Percentiles rank a stretch among this genome's conserved stretches.
Conservation (phyloP, 352 stramenopile species). For the Globisporangium viniferum region DNA sequence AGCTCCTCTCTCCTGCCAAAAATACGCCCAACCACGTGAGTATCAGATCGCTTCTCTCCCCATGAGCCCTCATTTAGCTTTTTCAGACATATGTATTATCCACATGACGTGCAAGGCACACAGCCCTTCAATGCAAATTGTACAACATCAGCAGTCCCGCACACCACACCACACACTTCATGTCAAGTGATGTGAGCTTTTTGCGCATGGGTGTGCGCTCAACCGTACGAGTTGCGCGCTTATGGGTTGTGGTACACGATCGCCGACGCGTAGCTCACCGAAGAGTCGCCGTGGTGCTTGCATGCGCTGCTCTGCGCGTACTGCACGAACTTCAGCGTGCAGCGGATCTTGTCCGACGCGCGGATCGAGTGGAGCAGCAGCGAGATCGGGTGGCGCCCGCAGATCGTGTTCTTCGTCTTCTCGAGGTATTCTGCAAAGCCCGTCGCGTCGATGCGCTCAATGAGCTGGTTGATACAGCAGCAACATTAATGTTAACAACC, state of each 20-base stretch:
- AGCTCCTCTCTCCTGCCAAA: background rate
- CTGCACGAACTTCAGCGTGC: slow-evolving; percentile 89
- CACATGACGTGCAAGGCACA: background rate
- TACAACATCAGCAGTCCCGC: background rate
- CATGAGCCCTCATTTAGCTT: background rate
- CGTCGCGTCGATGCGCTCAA: slow-evolving; percentile 87
- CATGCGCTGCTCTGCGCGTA: slow-evolving; percentile 92
- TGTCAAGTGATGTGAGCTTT: background rate
- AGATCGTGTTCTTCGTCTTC: slow-evolving; percentile 96
- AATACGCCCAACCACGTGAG: background rate
- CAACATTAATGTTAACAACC: background rate
- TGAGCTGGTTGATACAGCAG: slow-evolving; percentile 37
- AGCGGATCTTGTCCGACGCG: slow-evolving; percentile 54
- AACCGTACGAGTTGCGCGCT: background rate
- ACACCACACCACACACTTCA: background rate
- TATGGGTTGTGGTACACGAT: slow-evolving; percentile 74
- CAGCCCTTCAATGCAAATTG: background rate
- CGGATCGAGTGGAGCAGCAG: slow-evolving; percentile 64
- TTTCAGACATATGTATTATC: background rate
- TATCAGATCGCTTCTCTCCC: background rate
- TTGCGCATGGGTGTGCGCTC: background rate
- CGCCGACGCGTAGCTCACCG: slow-evolving; percentile 94
- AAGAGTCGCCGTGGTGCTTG: slow-evolving; percentile 84
- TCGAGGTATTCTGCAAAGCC: slow-evolving; percentile 95
- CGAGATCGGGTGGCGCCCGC: slow-evolving; percentile 94